Evolutionary conservation across 2,329 filamentous ascomycete species (phyloP), one percentile per base, ranked within the genome.

Genomic region (Fusarium brevicatenulatum): DNA sequence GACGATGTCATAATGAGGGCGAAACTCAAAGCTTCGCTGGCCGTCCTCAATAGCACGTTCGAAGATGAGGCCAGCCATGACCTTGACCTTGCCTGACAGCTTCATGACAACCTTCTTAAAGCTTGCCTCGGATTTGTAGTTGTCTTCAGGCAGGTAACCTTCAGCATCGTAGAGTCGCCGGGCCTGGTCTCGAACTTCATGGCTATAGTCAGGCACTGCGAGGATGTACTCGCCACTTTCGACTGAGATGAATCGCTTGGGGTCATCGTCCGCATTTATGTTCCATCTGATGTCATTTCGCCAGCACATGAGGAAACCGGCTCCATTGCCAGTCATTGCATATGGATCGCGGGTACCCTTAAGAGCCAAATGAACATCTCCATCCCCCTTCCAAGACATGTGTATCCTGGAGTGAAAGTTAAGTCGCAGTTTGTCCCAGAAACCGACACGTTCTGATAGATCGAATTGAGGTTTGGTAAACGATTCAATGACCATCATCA

Each of bases 51-150:
- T 86, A 71, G 95, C 93, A 50, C 92, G 91, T 82, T 99, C 96
- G 79, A 99, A 99, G 55, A 97, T 93, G 43, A 99, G 86, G 0
- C 96, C 97, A 19, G 93, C 91, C 78, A 95, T 88, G 93, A 95
- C 98, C 81, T 94, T 93, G 2, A 99, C 96, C 78, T 96, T 97
- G 19, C 96, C 96, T 7, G 96, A 98, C 18, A 99, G 87, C 82
- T 99, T 99, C 95, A 99, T 98, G 57, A 97, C 90, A 7, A 98
- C 96, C 83, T 99, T 99, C 82, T 97, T 97, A 87, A 99, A 99
- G 2, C 91, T 87, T n/a, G 95, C 93, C 5, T 92, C 91, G 40
- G 92, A 89, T 76, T 91, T 93, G 77, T 88, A 86, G 73, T 88
- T 91, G 66, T 91, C 92, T 19, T 90, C 89, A 56, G 87, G 89